Conservation (phyloP, 225 moss, liverwort and hornwort genomes). For the Sphagnum contortum region DNA sequence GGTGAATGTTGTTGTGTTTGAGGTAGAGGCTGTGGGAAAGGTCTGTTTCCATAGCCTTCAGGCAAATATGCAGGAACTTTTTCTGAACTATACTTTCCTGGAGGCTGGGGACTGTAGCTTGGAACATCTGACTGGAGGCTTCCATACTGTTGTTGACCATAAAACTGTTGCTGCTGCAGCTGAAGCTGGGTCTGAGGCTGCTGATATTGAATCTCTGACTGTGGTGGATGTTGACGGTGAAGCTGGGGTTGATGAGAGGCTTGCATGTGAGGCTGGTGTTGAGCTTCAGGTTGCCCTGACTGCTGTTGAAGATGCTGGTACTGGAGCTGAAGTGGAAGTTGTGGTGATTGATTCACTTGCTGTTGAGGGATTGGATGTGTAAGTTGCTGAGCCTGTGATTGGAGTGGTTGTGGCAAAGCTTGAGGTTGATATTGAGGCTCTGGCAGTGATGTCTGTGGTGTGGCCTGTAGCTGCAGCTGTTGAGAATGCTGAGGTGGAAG, state of each 20-base stretch:
- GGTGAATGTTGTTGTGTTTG: constrained; percentile 6
- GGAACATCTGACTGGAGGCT: constrained; percentile 49
- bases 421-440: constrained; percentile 25
- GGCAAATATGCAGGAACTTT: constrained; percentile 9
- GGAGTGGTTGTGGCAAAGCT: constrained; percentile 31
- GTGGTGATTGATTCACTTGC: too few species aligned
- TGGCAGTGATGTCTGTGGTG: constrained; percentile 27
- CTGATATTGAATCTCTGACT: background rate
- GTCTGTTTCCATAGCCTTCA: constrained; percentile 10
- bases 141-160: constrained; percentile 13
- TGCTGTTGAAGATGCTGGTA: constrained; percentile 14
- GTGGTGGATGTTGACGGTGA: constrained; percentile 24
- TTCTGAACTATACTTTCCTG: constrained; percentile 27
- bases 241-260: constrained; percentile 26
- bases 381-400: constrained; percentile 21
- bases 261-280: constrained; percentile 6
- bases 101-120: constrained; percentile 32
- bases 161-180: too few species aligned
- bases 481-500: constrained; percentile 18
- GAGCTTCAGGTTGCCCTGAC: background rate
- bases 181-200: too few species aligned
- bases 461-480: constrained; percentile 29
- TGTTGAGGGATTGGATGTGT: too few species aligned
- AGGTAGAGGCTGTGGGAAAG: constrained; percentile 6
- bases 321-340: background rate